Base-by-base conservation (phyloP, 495 filamentous ascomycete genomes). In the Aspergillus bridgeri region DNA sequence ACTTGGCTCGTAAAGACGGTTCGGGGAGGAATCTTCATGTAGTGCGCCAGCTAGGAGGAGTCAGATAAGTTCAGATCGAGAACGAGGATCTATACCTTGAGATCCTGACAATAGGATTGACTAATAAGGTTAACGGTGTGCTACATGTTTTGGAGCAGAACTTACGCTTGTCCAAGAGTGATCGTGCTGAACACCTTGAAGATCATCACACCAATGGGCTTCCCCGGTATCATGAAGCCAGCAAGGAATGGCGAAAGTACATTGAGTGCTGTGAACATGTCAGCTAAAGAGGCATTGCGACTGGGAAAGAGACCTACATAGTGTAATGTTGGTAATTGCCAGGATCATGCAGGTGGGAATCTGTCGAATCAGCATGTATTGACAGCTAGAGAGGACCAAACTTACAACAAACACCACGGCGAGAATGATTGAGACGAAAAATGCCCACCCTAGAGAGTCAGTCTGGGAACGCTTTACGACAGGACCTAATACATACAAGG, bases 121-220 rank as follows among this genome's bases (percentile, higher is more conserved):
- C 11, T 22, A 42, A 44, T 7, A 3, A 5, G 46, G 20, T 23
- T 59, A 65, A 19, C 53, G 74, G 69, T 69, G 15, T 83, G 62
- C 58, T 85, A 83, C 38, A 84, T 60, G 53, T 84, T 81, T 57
- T 73, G 68, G 38, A 64, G 66, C 58, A 81, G 86, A 55, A 69
- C 75, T 51, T 85, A 69, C 15, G 78, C 84, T 60, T 86, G 83
- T 45, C 69, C 75, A 65, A 83, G 76, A 38, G 75, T 79, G 42
- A 86, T 83, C 54, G 83, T 84, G 15, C 82, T 81, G 56, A 80
- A 84, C 3, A 81, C 80, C 59, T 85, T 85, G 74, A 87, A 87
- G 47, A 86, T 69, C 84, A 87, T 91, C 69, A 85, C 81, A 4
- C 79, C 84, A 57, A 86, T 78, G 2, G 85, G 84, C 4, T 68